Conservation (phyloP, 2,329 filamentous ascomycete species). For the Beauveria sp. region DNA sequence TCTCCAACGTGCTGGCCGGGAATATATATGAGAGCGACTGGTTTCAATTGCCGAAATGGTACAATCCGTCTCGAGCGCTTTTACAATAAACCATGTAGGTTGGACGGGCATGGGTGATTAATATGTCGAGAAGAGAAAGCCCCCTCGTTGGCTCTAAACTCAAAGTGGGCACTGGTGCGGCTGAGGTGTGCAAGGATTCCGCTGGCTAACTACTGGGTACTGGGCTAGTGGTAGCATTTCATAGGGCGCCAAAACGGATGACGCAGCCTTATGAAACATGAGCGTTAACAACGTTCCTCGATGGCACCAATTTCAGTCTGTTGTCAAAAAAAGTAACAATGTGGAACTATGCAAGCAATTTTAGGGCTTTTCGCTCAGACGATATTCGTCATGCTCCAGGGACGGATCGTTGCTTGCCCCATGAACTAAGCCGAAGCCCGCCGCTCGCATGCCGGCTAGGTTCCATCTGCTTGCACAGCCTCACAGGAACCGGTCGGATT, state of each 20-base stretch:
- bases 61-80: neutral
- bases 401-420: neutral
- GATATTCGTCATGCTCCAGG: constrained; percentile 1
- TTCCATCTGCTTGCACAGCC: constrained; percentile 1
- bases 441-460: neutral
- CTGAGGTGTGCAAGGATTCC: neutral
- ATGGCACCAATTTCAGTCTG: constrained; percentile 2
- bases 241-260: constrained; percentile 1
- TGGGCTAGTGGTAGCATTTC: neutral
- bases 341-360: constrained; percentile 4
- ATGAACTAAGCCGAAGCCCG: neutral
- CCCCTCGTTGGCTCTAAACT: neutral
- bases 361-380: constrained; percentile 5
- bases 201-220: neutral
- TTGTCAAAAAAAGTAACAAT: neutral
- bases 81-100: neutral
- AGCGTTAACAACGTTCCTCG: neutral
- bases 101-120: neutral
- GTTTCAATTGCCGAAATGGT: neutral
- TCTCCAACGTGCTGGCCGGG: neutral
- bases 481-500: constrained; percentile 5
- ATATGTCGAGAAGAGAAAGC: neutral
- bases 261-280: constrained; percentile 9
- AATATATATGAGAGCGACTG: too few relatives aligned
- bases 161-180: constrained; percentile 4